Evolutionary conservation across 768 basidiomycete species (phyloP).

Genomic region (Termitomyces sp.): DNA sequence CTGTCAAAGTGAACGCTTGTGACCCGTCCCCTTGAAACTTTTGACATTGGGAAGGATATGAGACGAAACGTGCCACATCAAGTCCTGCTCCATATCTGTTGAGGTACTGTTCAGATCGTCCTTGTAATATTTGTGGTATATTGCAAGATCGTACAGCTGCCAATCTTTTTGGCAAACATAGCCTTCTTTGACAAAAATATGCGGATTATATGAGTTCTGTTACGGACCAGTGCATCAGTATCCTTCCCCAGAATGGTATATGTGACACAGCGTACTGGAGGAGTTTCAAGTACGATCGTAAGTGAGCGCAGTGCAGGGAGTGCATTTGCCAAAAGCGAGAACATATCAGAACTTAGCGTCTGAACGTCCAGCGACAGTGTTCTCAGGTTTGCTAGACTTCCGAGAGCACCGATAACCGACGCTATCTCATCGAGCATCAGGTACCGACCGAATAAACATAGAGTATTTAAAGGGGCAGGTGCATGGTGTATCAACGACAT

Average conservation of each 20-base stretch:
- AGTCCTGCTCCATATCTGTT: neutral
- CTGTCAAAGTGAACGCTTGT: neutral
- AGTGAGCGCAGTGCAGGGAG: conserved; percentile 20
- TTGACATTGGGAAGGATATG: conserved; percentile 8
- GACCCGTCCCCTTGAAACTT: conserved; percentile 6
- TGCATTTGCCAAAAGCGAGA: conserved; percentile 17
- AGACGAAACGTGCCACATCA: conserved; percentile 1
- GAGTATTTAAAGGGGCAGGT: conserved; percentile 19
- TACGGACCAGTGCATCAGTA: neutral
- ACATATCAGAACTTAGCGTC: conserved; percentile 11
- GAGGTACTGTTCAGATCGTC: neutral
- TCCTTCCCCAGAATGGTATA: neutral
- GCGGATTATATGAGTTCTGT: neutral
- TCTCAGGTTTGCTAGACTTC: conserved; percentile 16
- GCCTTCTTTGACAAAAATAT: neutral
- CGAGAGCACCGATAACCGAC: conserved; percentile 19
- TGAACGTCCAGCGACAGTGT: conserved; percentile 20
- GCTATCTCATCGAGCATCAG: conserved; percentile 19
- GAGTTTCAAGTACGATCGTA: conserved; percentile 13
- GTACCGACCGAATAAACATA: conserved; percentile 20
- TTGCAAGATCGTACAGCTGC: conserved; percentile 11
- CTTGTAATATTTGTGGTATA: conserved; percentile 5
- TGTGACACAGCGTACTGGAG: conserved; percentile 1
- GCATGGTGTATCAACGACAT: conserved; percentile 20
- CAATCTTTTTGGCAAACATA: conserved; percentile 6